phyloP scores from a whole-genome alignment of 202 grass and related monocot genomes.

The Setaria viridis region DNA sequence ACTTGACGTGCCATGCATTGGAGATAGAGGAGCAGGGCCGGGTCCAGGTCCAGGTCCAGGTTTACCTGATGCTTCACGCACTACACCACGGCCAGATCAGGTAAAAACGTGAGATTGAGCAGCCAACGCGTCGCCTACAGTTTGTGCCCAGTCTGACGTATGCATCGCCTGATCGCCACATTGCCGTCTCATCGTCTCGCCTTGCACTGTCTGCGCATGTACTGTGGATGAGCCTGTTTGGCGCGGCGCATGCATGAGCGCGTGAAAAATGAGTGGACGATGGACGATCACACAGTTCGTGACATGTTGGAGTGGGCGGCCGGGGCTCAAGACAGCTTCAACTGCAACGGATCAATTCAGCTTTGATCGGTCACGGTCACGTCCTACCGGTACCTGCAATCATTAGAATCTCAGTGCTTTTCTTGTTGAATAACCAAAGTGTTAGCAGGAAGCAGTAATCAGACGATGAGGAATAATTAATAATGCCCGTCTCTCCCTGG shows the following conservation, averaged over 20 bases:
- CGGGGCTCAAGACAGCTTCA: background rate
- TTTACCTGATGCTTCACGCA: slow-evolving; percentile 30
- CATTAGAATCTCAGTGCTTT: background rate
- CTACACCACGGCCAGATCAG: background rate
- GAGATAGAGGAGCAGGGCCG: slow-evolving; percentile 16
- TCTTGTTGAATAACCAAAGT: background rate
- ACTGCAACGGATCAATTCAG: background rate
- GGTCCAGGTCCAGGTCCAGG: slow-evolving; percentile 36
- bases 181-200: background rate
- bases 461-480: too few species aligned
- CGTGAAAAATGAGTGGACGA: background rate
- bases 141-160: background rate
- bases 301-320: slow-evolving; percentile 8
- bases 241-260: background rate
- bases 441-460: background rate
- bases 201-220: too few species aligned
- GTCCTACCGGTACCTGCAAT: slow-evolving; percentile 24
- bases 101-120: slow-evolving; percentile 30
- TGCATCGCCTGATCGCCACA: background rate
- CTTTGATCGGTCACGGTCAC: slow-evolving; percentile 33
- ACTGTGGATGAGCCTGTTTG: slow-evolving; percentile 2
- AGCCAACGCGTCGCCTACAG: background rate
- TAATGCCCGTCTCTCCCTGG: too few species aligned
- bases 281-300: background rate
- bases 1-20: slow-evolving; percentile 50